A percentile compares a stretch with the other conserved stretches of the same genome.
phyloP scores from a whole-genome alignment of 208 protist species.

The Trypanosoma cruzi region DNA sequence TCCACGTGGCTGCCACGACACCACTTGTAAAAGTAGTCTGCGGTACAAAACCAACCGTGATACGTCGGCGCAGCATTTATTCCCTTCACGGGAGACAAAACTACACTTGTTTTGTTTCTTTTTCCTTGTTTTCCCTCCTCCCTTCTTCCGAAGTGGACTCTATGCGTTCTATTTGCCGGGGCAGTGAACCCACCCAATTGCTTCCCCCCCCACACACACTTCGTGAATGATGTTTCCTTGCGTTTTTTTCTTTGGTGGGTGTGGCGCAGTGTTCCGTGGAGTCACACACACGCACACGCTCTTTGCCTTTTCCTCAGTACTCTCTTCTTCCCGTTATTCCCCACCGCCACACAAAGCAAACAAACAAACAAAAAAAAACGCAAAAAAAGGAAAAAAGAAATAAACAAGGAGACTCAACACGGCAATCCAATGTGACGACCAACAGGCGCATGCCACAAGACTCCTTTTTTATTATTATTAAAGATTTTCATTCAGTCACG shows the following conservation, averaged over 20 bases:
- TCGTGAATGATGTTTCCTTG: not conserved
- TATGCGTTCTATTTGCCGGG: not conserved
- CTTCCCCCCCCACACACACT: too few species aligned
- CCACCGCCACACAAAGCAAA: not conserved
- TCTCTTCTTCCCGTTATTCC: not conserved
- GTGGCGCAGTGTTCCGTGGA: too few species aligned
- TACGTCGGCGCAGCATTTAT: constrained; percentile 25
- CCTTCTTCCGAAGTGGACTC: not conserved
- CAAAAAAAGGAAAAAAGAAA: not conserved
- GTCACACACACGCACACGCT: not conserved
- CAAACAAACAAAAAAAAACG: not conserved
- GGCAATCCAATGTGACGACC: not conserved
- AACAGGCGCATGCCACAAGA: too few species aligned
- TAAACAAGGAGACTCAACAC: not conserved
- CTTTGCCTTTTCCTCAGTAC: not conserved
- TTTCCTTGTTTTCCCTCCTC: not conserved
- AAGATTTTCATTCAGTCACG: too few species aligned
- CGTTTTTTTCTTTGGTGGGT: not conserved
- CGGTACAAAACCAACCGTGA: not conserved
- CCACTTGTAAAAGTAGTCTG: not conserved
- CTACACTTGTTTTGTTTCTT: not conserved
- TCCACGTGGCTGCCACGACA: not conserved
- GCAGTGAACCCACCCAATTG: too few species aligned
- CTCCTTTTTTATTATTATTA: too few species aligned
- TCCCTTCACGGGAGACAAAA: not conserved